Evolutionary conservation across 2,329 filamentous ascomycete species (phyloP), one percentile per base, ranked within the genome.

Genomic region (Metarhizium sp.): DNA sequence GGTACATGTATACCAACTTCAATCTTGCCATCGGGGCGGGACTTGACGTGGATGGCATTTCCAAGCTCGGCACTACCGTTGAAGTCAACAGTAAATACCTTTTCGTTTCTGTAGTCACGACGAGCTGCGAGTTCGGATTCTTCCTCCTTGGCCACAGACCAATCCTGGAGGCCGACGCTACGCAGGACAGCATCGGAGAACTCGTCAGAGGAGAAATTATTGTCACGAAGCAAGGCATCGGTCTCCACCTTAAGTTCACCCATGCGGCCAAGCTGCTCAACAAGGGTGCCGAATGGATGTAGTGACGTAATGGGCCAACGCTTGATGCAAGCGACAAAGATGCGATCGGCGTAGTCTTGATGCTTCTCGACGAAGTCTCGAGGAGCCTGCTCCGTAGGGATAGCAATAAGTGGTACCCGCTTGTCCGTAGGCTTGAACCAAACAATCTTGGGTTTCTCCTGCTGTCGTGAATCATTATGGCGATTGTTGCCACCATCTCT

Each of bases 341-440:
- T 99, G 65, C 91, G 88, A 73, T 96, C 95, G 56, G 92, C 91
- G 65, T 97, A 99, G 34, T 96, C 90, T 71, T 96, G 90, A 71
- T 99, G 94, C 73, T 94, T 96, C 77, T 99, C 94, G 32, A 99
- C 94, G 65, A 99, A 99, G 73, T 97, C 94, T 40, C 91, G 87
- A 20, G 94, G 94, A 8, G 94, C 94, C 74, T 99, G 94, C 71
- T 99, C 94, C 3, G 94, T 99, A 1, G 94, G 94, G 61, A 99
- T 99, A 54, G 94, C 94, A 71, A 99, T 99, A 61, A 99, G 79
- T 51, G 94, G 94, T 50, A 99, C 94, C 67, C 94, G 90, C 82
- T 99, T 97, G 75, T 99, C 94, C 1, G 94, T 99, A 57, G 94
- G 94, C 79, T 99, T 99, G 78, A 99, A 99, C 94, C 94, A 99